Evolutionary conservation across 306 rosid genomes (phyloP), one percentile per base, ranked within the genome.

Genomic region (Elaeagnus macrophylla): DNA sequence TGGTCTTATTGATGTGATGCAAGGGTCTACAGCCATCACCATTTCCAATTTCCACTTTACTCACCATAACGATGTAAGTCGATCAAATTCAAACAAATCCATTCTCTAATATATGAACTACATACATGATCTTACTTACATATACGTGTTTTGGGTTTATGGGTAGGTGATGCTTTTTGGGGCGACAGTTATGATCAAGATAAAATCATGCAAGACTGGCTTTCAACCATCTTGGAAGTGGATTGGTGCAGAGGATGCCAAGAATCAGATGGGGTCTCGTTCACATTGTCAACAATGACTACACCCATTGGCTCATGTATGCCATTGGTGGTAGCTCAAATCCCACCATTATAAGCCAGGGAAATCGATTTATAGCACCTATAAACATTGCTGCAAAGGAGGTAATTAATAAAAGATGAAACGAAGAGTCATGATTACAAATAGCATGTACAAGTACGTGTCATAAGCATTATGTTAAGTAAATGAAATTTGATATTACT

Each of bases 251-350:
- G 65, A 80, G 93, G 52, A 80, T 80, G 88, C 93, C 93, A 0
- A 59, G 87, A 16, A 73, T 80, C 59, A 66, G 97, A 65, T 73
- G 53, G 65, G 89, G 95, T 1, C 82, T 83, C 66, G 51, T 81
- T 63, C 95, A 85, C 38, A 86, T 85, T 2, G 74, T 89, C 0
- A 89, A 89, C 77, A 89, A 89, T 8, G 89, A 85, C 57, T 89
- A 89, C 68, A 81, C 91, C 4, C 91, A 89, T 13, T 89, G 97
- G 97, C 51, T 49, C 1, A 89, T 80, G 93, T 89, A 89, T 14
- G 97, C 97, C 64, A 82, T 89, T 11, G 95, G 97, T 10, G 97
- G 97, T 5, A 85, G 93, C 70, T 16, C 78, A 12, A 67, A 52
- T 3, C 97, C 97, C 6, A 82, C 93, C 1, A 85, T 89, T 52